Evolutionary conservation across 2,329 filamentous ascomycete genomes (phyloP).

Genomic region (Paracoccidioides lutzii): DNA sequence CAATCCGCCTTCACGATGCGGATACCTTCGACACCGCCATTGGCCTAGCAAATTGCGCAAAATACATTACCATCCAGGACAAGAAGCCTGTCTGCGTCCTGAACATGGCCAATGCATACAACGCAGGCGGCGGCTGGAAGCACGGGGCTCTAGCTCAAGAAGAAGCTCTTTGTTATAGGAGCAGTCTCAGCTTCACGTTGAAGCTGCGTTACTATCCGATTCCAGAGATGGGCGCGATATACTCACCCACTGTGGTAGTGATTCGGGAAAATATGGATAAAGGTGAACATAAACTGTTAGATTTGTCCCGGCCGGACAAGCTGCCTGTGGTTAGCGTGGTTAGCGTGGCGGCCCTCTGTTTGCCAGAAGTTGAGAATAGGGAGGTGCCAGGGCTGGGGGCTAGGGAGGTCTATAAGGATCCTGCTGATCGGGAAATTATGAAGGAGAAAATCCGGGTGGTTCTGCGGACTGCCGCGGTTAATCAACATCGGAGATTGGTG

Average conservation of each 20-base stretch:
- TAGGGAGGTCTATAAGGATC: conserved; percentile 29
- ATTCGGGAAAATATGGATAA: conserved; percentile 39
- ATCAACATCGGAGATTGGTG: conserved; percentile 47
- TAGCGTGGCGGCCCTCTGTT: conserved; percentile 44
- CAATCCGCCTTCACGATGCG: conserved; percentile 41
- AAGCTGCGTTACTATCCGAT: conserved; percentile 42
- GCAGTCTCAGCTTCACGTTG: conserved; percentile 31
- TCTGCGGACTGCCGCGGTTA: conserved; percentile 46
- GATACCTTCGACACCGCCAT: conserved; percentile 49
- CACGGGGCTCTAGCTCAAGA: conserved; percentile 53
- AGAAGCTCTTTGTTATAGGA: conserved; percentile 55
- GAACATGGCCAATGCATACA: conserved; percentile 50
- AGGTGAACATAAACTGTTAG: conserved; percentile 37
- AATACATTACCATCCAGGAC: conserved; percentile 16
- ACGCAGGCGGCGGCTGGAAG: conserved; percentile 51
- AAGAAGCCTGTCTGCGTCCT: conserved; percentile 43
- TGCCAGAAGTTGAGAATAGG: conserved; percentile 22
- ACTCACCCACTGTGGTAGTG: conserved; percentile 48
- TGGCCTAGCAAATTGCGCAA: conserved; percentile 17
- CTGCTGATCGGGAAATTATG: conserved; percentile 40
- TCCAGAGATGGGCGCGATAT: conserved; percentile 39
- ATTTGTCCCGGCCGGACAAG: conserved; percentile 19
- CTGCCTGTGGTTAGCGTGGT: conserved; percentile 46
- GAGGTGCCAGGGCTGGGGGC: not conserved
- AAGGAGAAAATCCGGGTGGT: conserved; percentile 51